phyloP scores from a whole-genome alignment of 352 stramenopile genomes.

The Pythium rishiriense region DNA sequence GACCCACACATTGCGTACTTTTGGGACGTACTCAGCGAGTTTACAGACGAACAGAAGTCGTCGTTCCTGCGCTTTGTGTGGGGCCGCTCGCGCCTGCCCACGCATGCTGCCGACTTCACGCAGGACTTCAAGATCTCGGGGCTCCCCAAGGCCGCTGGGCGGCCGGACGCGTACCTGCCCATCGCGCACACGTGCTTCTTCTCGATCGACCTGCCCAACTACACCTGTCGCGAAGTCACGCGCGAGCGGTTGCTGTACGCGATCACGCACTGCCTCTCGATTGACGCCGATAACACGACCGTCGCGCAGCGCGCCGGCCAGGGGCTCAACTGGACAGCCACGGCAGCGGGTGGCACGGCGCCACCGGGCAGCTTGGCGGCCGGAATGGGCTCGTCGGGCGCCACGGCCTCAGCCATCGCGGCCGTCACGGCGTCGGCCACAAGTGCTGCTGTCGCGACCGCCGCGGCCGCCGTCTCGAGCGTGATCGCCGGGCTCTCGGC shows the following conservation, averaged over 20 bases:
- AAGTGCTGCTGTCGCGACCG: constrained; percentile 27
- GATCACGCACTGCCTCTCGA: constrained; percentile 87
- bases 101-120: constrained; percentile 85
- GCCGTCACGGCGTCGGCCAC: constrained; percentile 23
- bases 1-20: constrained; percentile 90
- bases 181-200: constrained; percentile 91
- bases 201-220: constrained; percentile 83
- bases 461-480: constrained; percentile 57
- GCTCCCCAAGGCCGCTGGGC: constrained; percentile 69
- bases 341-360: constrained; percentile 33
- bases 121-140: constrained; percentile 91
- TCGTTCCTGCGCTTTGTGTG: constrained; percentile 90
- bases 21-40: constrained; percentile 87
- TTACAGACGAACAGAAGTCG: constrained; percentile 89
- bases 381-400: not conserved
- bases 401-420: constrained; percentile 26
- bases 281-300: constrained; percentile 88
- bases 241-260: constrained; percentile 84
- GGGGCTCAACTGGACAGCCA: constrained; percentile 79
- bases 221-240: constrained; percentile 78
- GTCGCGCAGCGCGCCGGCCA: constrained; percentile 86
- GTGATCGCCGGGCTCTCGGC: constrained; percentile 56
- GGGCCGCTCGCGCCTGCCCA: constrained; percentile 88
- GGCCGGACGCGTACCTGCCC: constrained; percentile 81
- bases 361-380: constrained; percentile 18